These are phyloP conservation scores for Metahyphopichia silvanorum DNA, from an alignment of 805 yeast species.

Conservation along the genomic window DNA sequence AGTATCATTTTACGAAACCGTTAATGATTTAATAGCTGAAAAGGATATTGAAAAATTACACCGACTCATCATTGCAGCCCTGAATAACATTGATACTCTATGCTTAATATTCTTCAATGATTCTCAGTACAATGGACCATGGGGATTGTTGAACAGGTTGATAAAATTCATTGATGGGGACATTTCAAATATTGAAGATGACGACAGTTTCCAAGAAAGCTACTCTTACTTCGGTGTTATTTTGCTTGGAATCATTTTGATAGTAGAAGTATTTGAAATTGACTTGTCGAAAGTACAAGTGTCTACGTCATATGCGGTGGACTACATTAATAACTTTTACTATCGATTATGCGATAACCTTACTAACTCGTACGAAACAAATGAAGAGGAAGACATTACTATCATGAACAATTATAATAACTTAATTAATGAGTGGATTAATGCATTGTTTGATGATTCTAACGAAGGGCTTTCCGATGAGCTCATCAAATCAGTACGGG, in stretches of 20 bases:
- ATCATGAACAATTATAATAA: slow-evolving; percentile 30
- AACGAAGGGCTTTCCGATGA: slow-evolving; percentile 82
- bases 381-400: slow-evolving; percentile 25
- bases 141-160: slow-evolving; percentile 39
- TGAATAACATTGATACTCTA: slow-evolving; percentile 40
- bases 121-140: slow-evolving; percentile 30
- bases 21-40: slow-evolving; percentile 21
- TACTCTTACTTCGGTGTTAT: slow-evolving; percentile 68
- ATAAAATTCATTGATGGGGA: slow-evolving; percentile 50
- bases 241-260: slow-evolving; percentile 33
- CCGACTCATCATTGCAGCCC: slow-evolving; percentile 51
- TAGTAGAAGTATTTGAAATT: slow-evolving; percentile 21
- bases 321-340: slow-evolving; percentile 31
- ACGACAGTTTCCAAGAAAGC: slow-evolving; percentile 58
- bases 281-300: slow-evolving; percentile 20
- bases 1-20: slow-evolving; percentile 12
- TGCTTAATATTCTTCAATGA: slow-evolving; percentile 35
- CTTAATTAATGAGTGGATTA: slow-evolving; percentile 62
- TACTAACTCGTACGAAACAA: slow-evolving; percentile 14
- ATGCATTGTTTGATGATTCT: slow-evolving; percentile 66
- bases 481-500: slow-evolving; percentile 60
- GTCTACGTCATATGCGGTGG: slow-evolving; percentile 28
- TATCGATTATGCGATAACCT: slow-evolving; percentile 28
- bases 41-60: slow-evolving; percentile 30
- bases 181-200: slow-evolving; percentile 43